Evolutionary conservation across 805 yeast genomes (phyloP).

Genomic region (Candida anglica): DNA sequence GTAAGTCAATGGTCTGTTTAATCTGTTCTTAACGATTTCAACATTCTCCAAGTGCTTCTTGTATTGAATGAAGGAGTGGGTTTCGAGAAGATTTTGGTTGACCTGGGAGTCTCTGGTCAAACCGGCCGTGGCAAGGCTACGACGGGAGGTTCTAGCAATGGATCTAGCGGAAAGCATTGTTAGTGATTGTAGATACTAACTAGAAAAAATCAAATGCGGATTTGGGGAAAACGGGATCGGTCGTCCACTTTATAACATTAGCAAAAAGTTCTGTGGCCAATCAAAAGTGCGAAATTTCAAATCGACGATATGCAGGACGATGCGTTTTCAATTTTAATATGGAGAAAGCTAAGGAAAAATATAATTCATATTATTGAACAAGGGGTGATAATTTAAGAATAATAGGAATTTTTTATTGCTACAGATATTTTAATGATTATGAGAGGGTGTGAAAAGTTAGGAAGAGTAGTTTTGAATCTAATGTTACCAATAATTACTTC

Average conservation of each 20-base stretch:
- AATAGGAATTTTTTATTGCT: too few species aligned
- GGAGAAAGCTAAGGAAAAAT: too few species aligned
- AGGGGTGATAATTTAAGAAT: too few species aligned
- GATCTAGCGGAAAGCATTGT: constrained; percentile 38
- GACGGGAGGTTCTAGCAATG: constrained; percentile 31
- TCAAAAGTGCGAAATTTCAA: constrained; percentile 18
- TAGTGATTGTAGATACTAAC: too few species aligned
- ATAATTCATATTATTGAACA: too few species aligned
- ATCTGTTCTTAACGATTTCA: constrained; percentile 75
- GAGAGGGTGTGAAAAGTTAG: too few species aligned
- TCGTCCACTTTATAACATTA: constrained; percentile 5
- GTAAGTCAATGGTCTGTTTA: constrained; percentile 85
- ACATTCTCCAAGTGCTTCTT: constrained; percentile 87
- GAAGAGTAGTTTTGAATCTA: too few species aligned
- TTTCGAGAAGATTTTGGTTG: constrained; percentile 75
- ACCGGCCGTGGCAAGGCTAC: constrained; percentile 52
- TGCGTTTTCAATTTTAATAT: too few species aligned
- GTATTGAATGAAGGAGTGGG: constrained; percentile 84
- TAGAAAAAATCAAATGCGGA: too few species aligned
- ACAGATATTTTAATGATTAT: too few species aligned
- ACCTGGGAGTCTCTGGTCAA: constrained; percentile 70
- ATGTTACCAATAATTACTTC: too few species aligned
- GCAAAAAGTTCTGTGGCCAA: too few species aligned
- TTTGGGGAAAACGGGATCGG: constrained; percentile 1
- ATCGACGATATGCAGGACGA: constrained; percentile 6